These are phyloP conservation scores for Globisporangium recalcitrans DNA, from an alignment of 352 stramenopile species.

Conservation along the genomic window DNA sequence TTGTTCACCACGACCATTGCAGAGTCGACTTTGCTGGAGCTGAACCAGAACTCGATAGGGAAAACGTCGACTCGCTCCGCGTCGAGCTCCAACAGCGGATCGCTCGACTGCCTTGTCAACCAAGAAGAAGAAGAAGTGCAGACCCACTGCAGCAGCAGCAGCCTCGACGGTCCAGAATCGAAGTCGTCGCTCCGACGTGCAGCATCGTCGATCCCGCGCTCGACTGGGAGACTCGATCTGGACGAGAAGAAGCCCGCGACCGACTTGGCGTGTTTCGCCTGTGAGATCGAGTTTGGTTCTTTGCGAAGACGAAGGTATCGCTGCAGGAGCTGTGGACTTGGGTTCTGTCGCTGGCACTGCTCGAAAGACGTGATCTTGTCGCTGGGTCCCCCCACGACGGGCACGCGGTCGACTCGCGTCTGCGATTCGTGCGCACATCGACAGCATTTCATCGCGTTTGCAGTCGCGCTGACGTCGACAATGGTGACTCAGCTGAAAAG, in stretches of 20 bases:
- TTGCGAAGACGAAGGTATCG: conserved; percentile 15
- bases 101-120: neutral
- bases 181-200: conserved; percentile 9
- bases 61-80: neutral
- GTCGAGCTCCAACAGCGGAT: conserved; percentile 4
- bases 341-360: conserved; percentile 31
- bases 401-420: conserved; percentile 9
- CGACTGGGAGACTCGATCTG: conserved; percentile 9
- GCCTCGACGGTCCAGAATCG: neutral
- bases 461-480: conserved; percentile 21
- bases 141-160: neutral
- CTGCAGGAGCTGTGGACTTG: conserved; percentile 22
- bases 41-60: conserved; percentile 3
- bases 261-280: conserved; percentile 17
- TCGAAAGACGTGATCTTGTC: conserved; percentile 16
- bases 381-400: neutral
- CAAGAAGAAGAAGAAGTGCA: neutral
- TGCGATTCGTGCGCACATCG: conserved; percentile 25
- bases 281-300: conserved; percentile 21
- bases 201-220: neutral
- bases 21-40: neutral
- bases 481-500: neutral
- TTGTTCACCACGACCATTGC: too few species aligned
- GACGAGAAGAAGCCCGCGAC: conserved; percentile 1
- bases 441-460: conserved; percentile 31